Evolutionary conservation across 345 rosid species (phyloP).

Genomic region (Sisymbrium altissimum): DNA sequence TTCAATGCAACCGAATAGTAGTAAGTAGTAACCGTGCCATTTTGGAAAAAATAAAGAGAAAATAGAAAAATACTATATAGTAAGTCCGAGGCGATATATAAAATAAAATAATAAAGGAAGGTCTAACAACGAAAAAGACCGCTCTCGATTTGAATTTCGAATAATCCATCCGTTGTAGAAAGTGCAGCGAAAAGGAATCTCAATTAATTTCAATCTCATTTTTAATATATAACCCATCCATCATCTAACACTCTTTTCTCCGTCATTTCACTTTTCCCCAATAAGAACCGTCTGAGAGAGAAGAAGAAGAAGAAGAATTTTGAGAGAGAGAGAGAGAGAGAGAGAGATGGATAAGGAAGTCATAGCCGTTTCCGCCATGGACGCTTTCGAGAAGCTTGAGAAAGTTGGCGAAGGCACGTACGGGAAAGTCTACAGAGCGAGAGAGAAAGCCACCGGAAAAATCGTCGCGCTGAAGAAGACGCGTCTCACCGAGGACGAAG

Average conservation of each 20-base stretch:
- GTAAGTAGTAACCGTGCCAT: too few species aligned
- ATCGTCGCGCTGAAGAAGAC: constrained; percentile 98
- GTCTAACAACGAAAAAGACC: background rate
- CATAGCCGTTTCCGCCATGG: constrained; percentile 63
- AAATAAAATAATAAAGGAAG: background rate
- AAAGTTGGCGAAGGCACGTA: constrained; percentile 98
- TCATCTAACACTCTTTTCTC: background rate
- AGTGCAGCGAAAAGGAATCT: background rate
- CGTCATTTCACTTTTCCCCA: background rate
- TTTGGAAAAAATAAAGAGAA: background rate
- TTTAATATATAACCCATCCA: background rate
- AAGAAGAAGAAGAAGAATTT: background rate
- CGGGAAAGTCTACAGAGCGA: constrained; percentile 94
- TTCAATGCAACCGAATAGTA: background rate
- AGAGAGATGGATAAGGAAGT: constrained; percentile 45
- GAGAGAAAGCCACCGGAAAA: constrained; percentile 86
- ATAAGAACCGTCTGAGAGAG: background rate
- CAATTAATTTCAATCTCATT: background rate
- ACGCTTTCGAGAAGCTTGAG: constrained; percentile 93
- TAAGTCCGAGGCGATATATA: background rate
- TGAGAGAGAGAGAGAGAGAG: constrained; percentile 14
- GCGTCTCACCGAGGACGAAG: constrained; percentile 95
- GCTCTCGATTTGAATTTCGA: constrained; percentile 31
- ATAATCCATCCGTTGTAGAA: constrained; percentile 20
- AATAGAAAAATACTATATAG: background rate